Evolutionary conservation across 2,329 filamentous ascomycete genomes (phyloP), one percentile per base, ranked within the genome.

Genomic region (Aspergillus carbonarius): DNA sequence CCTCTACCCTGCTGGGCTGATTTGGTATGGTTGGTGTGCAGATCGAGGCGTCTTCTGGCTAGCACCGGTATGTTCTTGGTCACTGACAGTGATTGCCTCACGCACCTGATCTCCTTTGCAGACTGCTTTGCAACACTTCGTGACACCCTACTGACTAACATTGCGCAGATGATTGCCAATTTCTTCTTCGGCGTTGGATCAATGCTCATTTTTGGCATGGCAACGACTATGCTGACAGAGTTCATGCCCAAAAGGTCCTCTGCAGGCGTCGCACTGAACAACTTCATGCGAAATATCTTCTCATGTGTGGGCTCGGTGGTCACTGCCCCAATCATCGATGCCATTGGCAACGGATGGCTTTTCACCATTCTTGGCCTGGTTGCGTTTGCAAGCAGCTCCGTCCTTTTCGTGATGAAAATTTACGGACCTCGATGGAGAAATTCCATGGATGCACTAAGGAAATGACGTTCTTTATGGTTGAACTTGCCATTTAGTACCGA

Each of bases 211-310:
- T 92, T 91, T 75, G 83, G 85, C 50, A 83, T 86, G 65, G 81
- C 85, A 0, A 92, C 90, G 0, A 95, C 91, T 0, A 92, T 95
- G 89, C 79, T 95, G 64, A 93, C 91, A 0, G 91, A 95, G 70
- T 92, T 93, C 69, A 88, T 93, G 81, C 89, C 89, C 13, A 82
- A 85, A 42, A 82, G 83, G 62, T 88, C 87, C 51, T 89, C 86
- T 4, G 84, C 84, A 10, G 90, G 90, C 1, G 89, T 93, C 3
- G 91, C 91, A 0, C 79, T 93, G 44, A 93, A 93, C 74, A 93
- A 93, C 70, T 91, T 93, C 68, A 81, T 91, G 53, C 80, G 91
- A 49, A 95, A 93, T 66, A 90, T 92, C 39, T 87, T 92, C 66
- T 87, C 84, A 51, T 92, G 88, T 61, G 81, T 91, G 1, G 90